These are phyloP conservation scores for Microbotryum intermedium DNA, from an alignment of 1,284 basidiomycete genomes.

Conservation along the genomic window DNA sequence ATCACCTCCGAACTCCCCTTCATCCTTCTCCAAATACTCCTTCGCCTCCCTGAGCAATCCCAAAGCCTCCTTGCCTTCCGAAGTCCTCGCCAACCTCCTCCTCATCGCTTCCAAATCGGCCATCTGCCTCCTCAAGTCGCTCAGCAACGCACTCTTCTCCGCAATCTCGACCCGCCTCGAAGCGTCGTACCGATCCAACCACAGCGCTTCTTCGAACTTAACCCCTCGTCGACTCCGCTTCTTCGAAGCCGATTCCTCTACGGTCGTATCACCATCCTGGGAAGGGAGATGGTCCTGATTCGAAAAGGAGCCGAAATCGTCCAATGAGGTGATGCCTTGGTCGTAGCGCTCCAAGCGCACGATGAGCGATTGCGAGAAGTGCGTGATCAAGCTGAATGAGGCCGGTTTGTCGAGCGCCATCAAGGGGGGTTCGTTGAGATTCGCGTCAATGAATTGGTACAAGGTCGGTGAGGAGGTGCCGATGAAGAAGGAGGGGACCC, in stretches of 20 bases:
- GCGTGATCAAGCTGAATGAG: constrained; percentile 3
- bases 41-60: not conserved
- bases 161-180: not conserved
- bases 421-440: no score
- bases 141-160: not conserved
- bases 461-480: no score
- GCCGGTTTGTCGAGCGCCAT: no score
- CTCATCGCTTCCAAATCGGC: not conserved
- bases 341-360: constrained; percentile 4
- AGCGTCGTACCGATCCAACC: constrained; percentile 19
- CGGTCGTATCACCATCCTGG: no score
- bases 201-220: not conserved
- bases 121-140: not conserved
- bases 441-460: no score
- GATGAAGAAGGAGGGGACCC: no score
- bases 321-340: constrained; percentile 6
- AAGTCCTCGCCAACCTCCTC: not conserved
- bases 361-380: not conserved
- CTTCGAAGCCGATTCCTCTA: no score
- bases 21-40: not conserved
- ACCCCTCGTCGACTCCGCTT: not conserved
- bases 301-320: not conserved
- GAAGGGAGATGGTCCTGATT: no score
- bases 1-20: not conserved
- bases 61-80: not conserved